A percentile compares a stretch with the other conserved stretches of the same genome.
phyloP scores from a whole-genome alignment of 768 basidiomycete species.

The Coprinopsis marcescibilis region DNA sequence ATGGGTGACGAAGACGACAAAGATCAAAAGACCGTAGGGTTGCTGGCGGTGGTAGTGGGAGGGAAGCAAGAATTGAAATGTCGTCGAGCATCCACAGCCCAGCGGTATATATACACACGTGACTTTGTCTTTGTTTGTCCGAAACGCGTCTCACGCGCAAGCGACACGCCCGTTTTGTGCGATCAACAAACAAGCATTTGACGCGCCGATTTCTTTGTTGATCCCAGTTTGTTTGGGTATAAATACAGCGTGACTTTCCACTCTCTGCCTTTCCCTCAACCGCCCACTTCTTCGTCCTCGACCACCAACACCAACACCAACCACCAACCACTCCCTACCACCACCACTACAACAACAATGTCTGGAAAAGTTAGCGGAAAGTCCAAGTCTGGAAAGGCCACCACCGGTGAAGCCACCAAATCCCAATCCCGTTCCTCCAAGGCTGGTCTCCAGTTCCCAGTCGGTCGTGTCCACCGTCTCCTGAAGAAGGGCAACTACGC shows the following conservation, averaged over 20 bases:
- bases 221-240: too few relatives aligned
- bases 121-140: conserved; percentile 40
- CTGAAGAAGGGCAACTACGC: conserved; percentile 86
- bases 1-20: too few relatives aligned
- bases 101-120: conserved; percentile 41
- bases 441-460: conserved; percentile 79
- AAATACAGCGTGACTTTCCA: conserved; percentile 11
- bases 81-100: conserved; percentile 11
- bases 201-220: too few relatives aligned
- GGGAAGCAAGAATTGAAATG: conserved; percentile 18
- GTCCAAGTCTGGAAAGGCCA: conserved; percentile 48
- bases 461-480: conserved; percentile 89
- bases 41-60: conserved; percentile 33
- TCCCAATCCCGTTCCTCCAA: conserved; percentile 68
- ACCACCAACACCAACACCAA: conserved; percentile 18
- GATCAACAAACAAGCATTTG: background rate
- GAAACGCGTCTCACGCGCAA: background rate
- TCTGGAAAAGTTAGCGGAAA: conserved; percentile 35
- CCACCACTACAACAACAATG: conserved; percentile 24
- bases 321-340: conserved; percentile 13
- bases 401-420: conserved; percentile 51
- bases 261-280: background rate
- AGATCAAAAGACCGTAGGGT: conserved; percentile 13
- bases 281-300: conserved; percentile 16
- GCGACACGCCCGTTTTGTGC: background rate